Evolutionary conservation across 257 asterid species (phyloP).

Genomic region (Cynanchum wilfordii): DNA sequence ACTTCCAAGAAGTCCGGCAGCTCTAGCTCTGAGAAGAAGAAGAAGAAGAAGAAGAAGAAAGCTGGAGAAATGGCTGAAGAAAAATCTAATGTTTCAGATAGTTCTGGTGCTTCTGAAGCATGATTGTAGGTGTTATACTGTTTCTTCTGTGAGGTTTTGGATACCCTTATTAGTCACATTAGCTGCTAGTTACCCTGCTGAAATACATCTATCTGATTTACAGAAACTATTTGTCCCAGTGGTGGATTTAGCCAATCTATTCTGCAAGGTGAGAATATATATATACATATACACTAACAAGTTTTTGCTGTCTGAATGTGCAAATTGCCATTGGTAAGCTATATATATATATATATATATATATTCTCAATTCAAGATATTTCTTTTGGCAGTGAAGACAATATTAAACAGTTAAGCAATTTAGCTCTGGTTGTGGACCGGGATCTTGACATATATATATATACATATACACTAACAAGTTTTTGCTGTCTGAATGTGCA

Average conservation of each 20-base stretch:
- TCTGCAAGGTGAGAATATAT: background rate
- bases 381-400: too few species aligned
- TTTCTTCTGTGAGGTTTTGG: background rate
- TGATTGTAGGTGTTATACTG: background rate
- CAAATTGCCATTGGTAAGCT: background rate
- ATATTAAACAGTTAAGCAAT: too few species aligned
- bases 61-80: background rate
- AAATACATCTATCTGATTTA: background rate
- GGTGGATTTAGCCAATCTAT: background rate
- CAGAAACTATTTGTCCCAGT: background rate
- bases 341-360: too few species aligned
- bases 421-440: too few species aligned
- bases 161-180: background rate
- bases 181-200: background rate
- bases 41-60: slow-evolving; percentile 7
- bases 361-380: too few species aligned
- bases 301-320: background rate
- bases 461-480: background rate
- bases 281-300: background rate
- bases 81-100: background rate
- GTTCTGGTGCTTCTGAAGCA: slow-evolving; percentile 1
- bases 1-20: slow-evolving; percentile 1
- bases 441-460: too few species aligned
- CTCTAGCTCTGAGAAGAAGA: slow-evolving; percentile 3
- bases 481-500: background rate